Evolutionary conservation across 352 stramenopile species (phyloP).

Genomic region (Poterioochromonas sp.): DNA sequence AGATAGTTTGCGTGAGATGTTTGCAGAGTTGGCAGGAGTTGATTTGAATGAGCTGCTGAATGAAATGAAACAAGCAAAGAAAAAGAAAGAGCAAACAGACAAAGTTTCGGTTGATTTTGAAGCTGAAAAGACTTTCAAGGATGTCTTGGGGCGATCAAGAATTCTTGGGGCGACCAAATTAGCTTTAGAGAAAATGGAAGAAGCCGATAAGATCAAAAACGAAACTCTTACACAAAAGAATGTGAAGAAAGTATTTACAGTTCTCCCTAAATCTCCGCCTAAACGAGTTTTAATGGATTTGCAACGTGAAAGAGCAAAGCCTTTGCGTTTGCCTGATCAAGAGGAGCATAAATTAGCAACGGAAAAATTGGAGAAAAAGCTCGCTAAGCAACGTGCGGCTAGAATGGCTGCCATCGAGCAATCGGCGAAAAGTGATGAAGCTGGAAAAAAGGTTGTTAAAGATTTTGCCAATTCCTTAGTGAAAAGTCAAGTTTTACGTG

Average conservation of each 20-base stretch:
- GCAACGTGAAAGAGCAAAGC: constrained; percentile 35
- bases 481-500: constrained; percentile 27
- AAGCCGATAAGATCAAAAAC: neutral
- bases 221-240: constrained; percentile 36
- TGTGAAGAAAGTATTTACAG: constrained; percentile 40
- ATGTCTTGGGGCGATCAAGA: constrained; percentile 1
- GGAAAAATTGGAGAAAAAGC: constrained; percentile 34
- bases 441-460: neutral
- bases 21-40: constrained; percentile 33
- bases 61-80: constrained; percentile 33
- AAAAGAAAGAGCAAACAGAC: neutral
- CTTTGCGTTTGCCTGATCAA: neutral
- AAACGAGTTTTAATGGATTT: constrained; percentile 44
- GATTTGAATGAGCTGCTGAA: constrained; percentile 31
- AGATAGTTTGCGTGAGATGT: constrained; percentile 39
- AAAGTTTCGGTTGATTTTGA: constrained; percentile 6
- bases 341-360: constrained; percentile 16
- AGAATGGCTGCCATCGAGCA: constrained; percentile 16
- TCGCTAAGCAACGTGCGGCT: constrained; percentile 16
- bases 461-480: neutral
- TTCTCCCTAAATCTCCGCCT: constrained; percentile 38
- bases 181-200: neutral
- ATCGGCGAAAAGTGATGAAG: constrained; percentile 5
- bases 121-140: neutral
- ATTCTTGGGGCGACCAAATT: constrained; percentile 26